Evolutionary conservation across 2,329 filamentous ascomycete species (phyloP).

Genomic region (Arachnomyces sp.): DNA sequence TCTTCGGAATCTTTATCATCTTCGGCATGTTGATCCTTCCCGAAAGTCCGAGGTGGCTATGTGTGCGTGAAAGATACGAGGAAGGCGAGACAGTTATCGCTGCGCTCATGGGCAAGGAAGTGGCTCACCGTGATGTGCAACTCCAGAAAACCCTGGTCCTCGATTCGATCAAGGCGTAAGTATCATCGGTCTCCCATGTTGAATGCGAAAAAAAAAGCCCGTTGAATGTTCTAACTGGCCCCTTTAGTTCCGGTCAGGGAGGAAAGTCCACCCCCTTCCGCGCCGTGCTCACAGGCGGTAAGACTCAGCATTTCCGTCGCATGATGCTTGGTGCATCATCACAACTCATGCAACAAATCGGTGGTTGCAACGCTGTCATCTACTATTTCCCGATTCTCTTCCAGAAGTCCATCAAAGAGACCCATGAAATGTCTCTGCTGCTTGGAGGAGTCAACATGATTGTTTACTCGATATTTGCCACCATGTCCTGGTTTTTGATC

Average conservation of each 20-base stretch:
- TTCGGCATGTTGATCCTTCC: slow-evolving; percentile 28
- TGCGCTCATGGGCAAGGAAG: slow-evolving; percentile 33
- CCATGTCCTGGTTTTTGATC: slow-evolving; percentile 33
- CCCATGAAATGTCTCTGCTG: slow-evolving; percentile 31
- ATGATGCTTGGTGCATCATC: slow-evolving; percentile 33
- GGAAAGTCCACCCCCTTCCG: slow-evolving; percentile 44
- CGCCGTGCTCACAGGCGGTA: slow-evolving; percentile 30
- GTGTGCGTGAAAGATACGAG: slow-evolving; percentile 25
- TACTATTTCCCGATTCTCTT: slow-evolving; percentile 36
- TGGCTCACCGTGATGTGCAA: slow-evolving; percentile 46
- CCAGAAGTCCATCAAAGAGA: slow-evolving; percentile 32
- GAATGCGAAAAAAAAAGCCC: too few species aligned
- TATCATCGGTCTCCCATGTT: too few species aligned
- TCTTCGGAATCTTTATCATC: slow-evolving; percentile 37
- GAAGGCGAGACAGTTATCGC: slow-evolving; percentile 40
- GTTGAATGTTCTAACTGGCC: slow-evolving; percentile 39
- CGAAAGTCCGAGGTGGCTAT: slow-evolving; percentile 27
- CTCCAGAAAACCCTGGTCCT: slow-evolving; percentile 49
- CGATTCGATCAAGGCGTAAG: slow-evolving; percentile 25
- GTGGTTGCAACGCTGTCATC: slow-evolving; percentile 33
- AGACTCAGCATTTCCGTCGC: slow-evolving; percentile 32
- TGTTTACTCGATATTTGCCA: slow-evolving; percentile 14
- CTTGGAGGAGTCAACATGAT: slow-evolving; percentile 40
- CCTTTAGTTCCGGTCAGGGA: slow-evolving; percentile 49
- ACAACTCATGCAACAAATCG: slow-evolving; percentile 35